Evolutionary conservation across 805 yeast genomes (phyloP).

Genomic region (Suhomyces tanzawaensis): DNA sequence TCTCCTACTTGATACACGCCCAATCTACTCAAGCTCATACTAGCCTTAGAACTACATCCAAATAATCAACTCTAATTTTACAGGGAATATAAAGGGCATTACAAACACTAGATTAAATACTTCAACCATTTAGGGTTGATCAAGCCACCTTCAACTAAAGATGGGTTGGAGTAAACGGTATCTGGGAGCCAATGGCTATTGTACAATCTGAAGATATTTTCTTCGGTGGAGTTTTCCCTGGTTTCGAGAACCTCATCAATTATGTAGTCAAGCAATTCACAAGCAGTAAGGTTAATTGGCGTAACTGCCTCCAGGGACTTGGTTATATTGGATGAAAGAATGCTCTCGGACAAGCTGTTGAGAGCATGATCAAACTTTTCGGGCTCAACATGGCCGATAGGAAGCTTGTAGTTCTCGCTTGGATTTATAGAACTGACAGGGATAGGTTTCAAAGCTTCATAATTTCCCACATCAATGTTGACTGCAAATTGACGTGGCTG

Average conservation of each 20-base stretch:
- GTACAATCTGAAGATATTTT: constrained; percentile 33
- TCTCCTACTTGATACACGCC: too few relatives aligned
- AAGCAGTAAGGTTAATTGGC: constrained; percentile 29
- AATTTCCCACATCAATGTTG: constrained; percentile 40
- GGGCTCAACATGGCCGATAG: constrained; percentile 37
- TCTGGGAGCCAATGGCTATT: constrained; percentile 42
- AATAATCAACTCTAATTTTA: too few relatives aligned
- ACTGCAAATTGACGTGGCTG: constrained; percentile 75
- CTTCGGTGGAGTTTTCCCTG: constrained; percentile 22
- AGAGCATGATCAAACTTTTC: constrained; percentile 32
- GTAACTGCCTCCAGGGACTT: constrained; percentile 16
- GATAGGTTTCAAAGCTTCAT: constrained; percentile 37
- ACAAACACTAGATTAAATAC: constrained; percentile 36
- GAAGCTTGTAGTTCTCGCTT: constrained; percentile 19
- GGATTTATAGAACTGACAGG: constrained; percentile 11
- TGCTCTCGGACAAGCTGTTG: constrained; percentile 19
- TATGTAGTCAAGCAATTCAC: constrained; percentile 34
- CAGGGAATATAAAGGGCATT: too few relatives aligned
- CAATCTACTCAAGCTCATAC: too few relatives aligned
- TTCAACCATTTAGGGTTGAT: constrained; percentile 37
- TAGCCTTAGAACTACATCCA: too few relatives aligned
- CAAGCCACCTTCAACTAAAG: constrained; percentile 33
- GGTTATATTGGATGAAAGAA: constrained; percentile 21
- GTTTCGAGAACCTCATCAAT: constrained; percentile 24
- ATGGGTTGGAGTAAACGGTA: constrained; percentile 40